Evolutionary conservation across 2,329 filamentous ascomycete genomes (phyloP).

Genomic region (Pseudophaeomoniella oleicola): DNA sequence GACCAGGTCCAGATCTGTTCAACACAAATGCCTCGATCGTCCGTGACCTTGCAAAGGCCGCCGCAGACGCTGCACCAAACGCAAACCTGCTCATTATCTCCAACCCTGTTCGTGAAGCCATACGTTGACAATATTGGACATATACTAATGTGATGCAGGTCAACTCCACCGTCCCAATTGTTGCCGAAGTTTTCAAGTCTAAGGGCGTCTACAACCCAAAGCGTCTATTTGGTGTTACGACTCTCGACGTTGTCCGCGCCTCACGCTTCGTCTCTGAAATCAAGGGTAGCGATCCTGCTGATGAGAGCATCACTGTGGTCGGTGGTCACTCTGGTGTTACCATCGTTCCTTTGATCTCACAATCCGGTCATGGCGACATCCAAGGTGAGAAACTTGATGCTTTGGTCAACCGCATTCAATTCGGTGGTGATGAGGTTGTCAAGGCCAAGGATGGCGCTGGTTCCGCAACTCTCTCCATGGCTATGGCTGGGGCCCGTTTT

Average conservation of each 20-base stretch:
- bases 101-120: constrained; percentile 56
- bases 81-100: constrained; percentile 96
- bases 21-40: constrained; percentile 99
- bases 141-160: constrained; percentile 32
- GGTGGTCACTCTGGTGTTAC: constrained; percentile 96
- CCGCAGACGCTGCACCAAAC: constrained; percentile 73
- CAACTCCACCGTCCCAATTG: constrained; percentile 98
- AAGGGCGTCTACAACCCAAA: constrained; percentile 96
- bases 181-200: constrained; percentile 91
- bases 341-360: constrained; percentile 94
- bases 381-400: constrained; percentile 57
- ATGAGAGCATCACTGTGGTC: constrained; percentile 90
- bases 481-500: constrained; percentile 75
- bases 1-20: constrained; percentile 65
- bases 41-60: constrained; percentile 91
- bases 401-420: constrained; percentile 91
- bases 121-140: background rate
- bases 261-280: constrained; percentile 94
- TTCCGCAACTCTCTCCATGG: constrained; percentile 96
- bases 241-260: constrained; percentile 94
- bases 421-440: constrained; percentile 97
- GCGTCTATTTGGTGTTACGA: constrained; percentile 98
- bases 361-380: constrained; percentile 77
- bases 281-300: constrained; percentile 76
- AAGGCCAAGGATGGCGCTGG: constrained; percentile 97